Base-by-base conservation (phyloP, 805 yeast species). In the Diddensiella transvaalensis region DNA sequence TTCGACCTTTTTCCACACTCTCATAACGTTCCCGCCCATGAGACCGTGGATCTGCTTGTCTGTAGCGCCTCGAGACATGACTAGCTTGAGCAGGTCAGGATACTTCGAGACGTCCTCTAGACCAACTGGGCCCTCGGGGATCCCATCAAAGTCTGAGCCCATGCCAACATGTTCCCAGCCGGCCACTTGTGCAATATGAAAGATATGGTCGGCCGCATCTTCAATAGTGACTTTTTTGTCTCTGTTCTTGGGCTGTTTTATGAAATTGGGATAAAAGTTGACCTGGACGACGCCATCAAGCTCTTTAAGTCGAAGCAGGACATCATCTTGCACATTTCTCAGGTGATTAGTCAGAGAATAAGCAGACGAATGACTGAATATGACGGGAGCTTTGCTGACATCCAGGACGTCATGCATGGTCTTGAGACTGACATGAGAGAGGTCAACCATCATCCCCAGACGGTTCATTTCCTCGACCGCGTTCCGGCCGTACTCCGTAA, bases 51-150 rank as follows among this genome's bases (percentile, higher is more conserved):
- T 30, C 13, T 53, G 68, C n/a, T 67, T 73, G 38, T 75, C 78
- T 0, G 72, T 58, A 1, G 79, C 79, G 24, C 67, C 67, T 3
- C 62, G 56, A 8, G 52, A 59, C 42, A 62, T 59, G 15, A 65
- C 56, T 32, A 53, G 60, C 47, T 66, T 68, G 23, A 77, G 57
- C 44, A 77, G 59, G 36, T 74, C 78, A 0, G 81, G 81, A 53
- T 77, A 77, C 55, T 76, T 77, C 10, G 80, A 74, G 1, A 75
- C 80, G 54, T 77, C 79, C 56, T 77, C 80, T n/a, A 77, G 59
- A 0, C 80, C 81, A 15, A 50, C 56, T 3, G 81, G 80, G 3
- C 74, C 77, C 3, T 48, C 58, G 17, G 74, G 73, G 44, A 76
- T 76, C 11, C 80, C 81, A 56, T 77, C 81, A 53, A 75, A 76